Evolutionary conservation across 768 basidiomycete genomes (phyloP), one percentile per base, ranked within the genome.

Genomic region (Chalciporus sphaerocephalus): DNA sequence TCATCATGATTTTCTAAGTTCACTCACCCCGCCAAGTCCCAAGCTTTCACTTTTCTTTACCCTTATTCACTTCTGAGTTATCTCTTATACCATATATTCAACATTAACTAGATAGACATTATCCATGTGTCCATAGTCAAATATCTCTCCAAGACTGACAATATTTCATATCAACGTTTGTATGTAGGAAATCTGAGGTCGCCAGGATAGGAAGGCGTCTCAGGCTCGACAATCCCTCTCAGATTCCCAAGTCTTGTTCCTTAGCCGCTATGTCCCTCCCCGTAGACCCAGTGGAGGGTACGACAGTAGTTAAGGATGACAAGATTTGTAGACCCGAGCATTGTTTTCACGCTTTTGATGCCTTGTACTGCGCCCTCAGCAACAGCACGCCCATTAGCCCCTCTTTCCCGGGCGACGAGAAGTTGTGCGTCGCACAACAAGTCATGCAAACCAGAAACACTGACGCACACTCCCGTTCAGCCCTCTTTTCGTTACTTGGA

Each of bases 401-500:
- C 35, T 61, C 68, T 46, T 92, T 92, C 61, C 63, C 74, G 12
- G 76, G 90, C 51, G 81, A 90, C 51, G 81, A 84, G 45, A 84
- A 87, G 65, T 93, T 82, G 92, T 94, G 64, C 59, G 85, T 71
- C 16, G 35, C 24, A 33, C 22, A 41, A 41, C 21, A 34, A 38
- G 9, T 17, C 35, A n/a, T 32, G 2, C n/a, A 15, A 6, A 32
- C n/a, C 30, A 15, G 15, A 32, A n/a, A 32, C 30, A 18, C 37
- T 48, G 41, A 38, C 30, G n/a, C 52, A 51, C 38, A 57, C 28
- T 27, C n/a, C 28, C 23, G 6, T 39, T 30, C 13, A 66, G 64
- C 67, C 92, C 94, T 11, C 74, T 99, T 44, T 99, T 99, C 66
- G 92, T 98, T 24, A 98, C 95, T 6, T 99, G 94, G 94, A 93